Conservation (phyloP, 768 basidiomycete genomes). For the Candolleomyces aberdarensis region DNA sequence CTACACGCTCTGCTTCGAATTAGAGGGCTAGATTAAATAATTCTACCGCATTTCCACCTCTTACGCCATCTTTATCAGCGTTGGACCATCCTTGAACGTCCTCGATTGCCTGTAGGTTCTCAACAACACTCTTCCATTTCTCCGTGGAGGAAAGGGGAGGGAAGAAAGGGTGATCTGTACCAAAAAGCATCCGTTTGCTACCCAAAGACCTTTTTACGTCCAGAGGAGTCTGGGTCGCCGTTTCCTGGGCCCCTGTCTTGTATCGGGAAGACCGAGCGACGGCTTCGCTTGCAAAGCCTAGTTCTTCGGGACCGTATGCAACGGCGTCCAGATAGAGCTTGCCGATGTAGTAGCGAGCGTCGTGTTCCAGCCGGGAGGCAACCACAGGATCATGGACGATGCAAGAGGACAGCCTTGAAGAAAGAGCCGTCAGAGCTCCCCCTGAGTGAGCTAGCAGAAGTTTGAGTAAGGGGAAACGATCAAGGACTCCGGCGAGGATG, state of each 20-base stretch:
- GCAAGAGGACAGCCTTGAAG: conserved; percentile 81
- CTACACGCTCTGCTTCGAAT: not conserved
- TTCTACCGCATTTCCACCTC: conserved; percentile 68
- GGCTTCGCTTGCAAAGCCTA: conserved; percentile 72
- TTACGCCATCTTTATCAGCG: conserved; percentile 59
- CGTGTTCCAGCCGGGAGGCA: conserved; percentile 69
- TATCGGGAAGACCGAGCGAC: conserved; percentile 59
- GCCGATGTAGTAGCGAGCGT: conserved; percentile 81
- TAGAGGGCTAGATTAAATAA: conserved; percentile 51
- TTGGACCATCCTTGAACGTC: conserved; percentile 58
- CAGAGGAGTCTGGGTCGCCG: conserved; percentile 21
- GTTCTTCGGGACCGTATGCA: conserved; percentile 84
- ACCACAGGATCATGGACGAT: conserved; percentile 84
- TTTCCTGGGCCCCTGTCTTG: conserved; percentile 28
- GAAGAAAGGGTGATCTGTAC: conserved; percentile 91
- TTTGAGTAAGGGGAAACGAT: conserved; percentile 72
- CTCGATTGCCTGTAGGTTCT: conserved; percentile 80
- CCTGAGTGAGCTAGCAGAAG: conserved; percentile 87
- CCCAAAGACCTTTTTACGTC: conserved; percentile 37
- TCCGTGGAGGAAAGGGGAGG: conserved; percentile 67
- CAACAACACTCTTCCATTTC: conserved; percentile 83
- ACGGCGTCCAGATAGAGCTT: conserved; percentile 83
- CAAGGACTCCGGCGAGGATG: conserved; percentile 77
- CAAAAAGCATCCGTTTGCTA: conserved; percentile 67
- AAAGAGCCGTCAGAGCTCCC: conserved; percentile 78